A percentile compares a stretch with the other conserved stretches of the same genome.
These are phyloP conservation scores for Lentinus brumalis DNA, from an alignment of 768 basidiomycete genomes.

Conservation along the genomic window DNA sequence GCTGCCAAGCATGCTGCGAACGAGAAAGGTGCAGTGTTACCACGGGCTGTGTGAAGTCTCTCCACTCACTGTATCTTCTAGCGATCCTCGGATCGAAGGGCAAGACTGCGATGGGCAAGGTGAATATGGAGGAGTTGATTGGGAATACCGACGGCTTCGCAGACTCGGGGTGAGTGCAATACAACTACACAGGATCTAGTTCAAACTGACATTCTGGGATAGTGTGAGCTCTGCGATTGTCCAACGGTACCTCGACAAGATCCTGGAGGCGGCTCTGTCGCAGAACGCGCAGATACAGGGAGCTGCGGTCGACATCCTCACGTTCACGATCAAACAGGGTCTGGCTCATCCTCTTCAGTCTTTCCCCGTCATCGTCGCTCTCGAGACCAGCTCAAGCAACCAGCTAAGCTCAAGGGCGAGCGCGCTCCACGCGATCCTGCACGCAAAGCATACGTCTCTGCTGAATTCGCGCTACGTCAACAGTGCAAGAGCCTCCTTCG, in stretches of 20 bases:
- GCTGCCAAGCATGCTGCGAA: conserved; percentile 73
- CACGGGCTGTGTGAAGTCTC: background rate
- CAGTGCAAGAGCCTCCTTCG: conserved; percentile 80
- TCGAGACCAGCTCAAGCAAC: conserved; percentile 79
- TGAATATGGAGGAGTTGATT: conserved; percentile 92
- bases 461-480: conserved; percentile 83
- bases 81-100: conserved; percentile 35
- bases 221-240: conserved; percentile 95
- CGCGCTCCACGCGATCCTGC: conserved; percentile 77
- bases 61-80: background rate
- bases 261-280: conserved; percentile 81
- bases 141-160: conserved; percentile 96
- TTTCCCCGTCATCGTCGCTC: conserved; percentile 86
- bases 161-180: conserved; percentile 80
- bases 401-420: conserved; percentile 73
- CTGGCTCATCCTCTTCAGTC: conserved; percentile 95
- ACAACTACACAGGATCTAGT: background rate
- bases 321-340: conserved; percentile 93
- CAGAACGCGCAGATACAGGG: conserved; percentile 70
- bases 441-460: conserved; percentile 87
- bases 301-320: conserved; percentile 87
- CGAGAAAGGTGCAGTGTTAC: conserved; percentile 55
- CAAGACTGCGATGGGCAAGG: conserved; percentile 48
- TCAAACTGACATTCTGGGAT: conserved; percentile 1
- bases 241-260: conserved; percentile 85